Conservation (phyloP, 257 asterid species). For the Salvia miltiorrhiza region DNA sequence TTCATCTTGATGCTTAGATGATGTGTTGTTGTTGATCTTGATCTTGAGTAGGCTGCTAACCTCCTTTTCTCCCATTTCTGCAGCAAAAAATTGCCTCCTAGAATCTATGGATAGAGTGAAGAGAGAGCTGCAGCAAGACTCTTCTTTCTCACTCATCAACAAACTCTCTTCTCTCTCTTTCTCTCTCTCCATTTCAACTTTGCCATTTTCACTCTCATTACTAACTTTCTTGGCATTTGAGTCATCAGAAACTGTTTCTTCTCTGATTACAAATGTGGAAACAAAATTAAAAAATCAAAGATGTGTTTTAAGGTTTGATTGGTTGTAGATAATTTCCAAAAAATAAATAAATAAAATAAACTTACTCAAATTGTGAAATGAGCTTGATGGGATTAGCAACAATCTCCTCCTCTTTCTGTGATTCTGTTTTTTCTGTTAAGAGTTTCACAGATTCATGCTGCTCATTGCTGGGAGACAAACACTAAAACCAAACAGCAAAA, state of each 20-base stretch:
- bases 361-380: slow-evolving; percentile 34
- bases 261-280: too few relatives aligned
- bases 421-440: slow-evolving; percentile 17
- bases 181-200: slow-evolving; percentile 1
- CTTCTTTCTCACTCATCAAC: slow-evolving; percentile 10
- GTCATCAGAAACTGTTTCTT: slow-evolving; percentile 7
- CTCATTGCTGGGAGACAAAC: slow-evolving; percentile 16
- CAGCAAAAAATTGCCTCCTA: slow-evolving; percentile 23
- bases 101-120: slow-evolving; percentile 59
- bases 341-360: not conserved
- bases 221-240: not conserved
- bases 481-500: slow-evolving; percentile 8
- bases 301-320: too few relatives aligned
- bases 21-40: too few relatives aligned
- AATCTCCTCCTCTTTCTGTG: slow-evolving; percentile 19
- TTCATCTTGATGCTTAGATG: slow-evolving; percentile 13
- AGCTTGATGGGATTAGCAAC: not conserved
- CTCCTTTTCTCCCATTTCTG: slow-evolving; percentile 34
- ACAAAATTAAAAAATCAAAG: not conserved
- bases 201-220: not conserved
- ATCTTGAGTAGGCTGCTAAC: slow-evolving; percentile 36
- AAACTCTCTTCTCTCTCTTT: not conserved
- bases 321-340: not conserved
- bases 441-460: slow-evolving; percentile 16
- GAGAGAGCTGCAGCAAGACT: slow-evolving; percentile 45